Conservation (phyloP, 2,329 filamentous ascomycete genomes). For the Microcyclosporella mali region DNA sequence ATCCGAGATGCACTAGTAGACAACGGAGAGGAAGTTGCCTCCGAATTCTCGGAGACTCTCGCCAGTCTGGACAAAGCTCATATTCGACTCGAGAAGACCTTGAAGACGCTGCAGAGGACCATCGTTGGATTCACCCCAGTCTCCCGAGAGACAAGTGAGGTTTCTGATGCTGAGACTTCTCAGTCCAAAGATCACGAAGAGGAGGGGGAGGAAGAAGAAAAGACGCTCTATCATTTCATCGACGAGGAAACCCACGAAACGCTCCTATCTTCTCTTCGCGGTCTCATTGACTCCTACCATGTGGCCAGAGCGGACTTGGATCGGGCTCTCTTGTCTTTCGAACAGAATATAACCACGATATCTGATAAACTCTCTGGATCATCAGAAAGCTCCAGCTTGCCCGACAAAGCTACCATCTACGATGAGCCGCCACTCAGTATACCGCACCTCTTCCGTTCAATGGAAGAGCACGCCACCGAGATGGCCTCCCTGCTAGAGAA, state of each 20-base stretch:
- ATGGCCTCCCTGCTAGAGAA: conserved; percentile 78
- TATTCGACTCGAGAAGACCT: conserved; percentile 57
- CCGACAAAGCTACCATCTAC: conserved; percentile 29
- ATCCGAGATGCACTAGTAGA: conserved; percentile 39
- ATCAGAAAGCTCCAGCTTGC: conserved; percentile 11
- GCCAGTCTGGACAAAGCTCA: conserved; percentile 58
- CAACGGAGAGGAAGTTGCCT: conserved; percentile 37
- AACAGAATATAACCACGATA: conserved; percentile 50
- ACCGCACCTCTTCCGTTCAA: conserved; percentile 42
- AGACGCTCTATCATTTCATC: conserved; percentile 68
- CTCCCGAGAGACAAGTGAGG: conserved; percentile 31
- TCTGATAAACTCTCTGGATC: conserved; percentile 9
- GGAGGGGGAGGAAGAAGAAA: conserved; percentile 33
- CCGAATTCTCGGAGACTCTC: conserved; percentile 39
- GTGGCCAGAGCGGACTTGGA: conserved; percentile 56
- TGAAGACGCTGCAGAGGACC: conserved; percentile 58
- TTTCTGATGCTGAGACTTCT: conserved; percentile 5
- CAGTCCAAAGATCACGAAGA: conserved; percentile 2
- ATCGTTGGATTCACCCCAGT: conserved; percentile 60
- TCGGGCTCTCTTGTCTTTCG: conserved; percentile 58
- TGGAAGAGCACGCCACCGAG: conserved; percentile 69
- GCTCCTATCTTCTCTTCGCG: conserved; percentile 61
- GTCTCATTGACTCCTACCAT: conserved; percentile 65
- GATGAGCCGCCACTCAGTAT: conserved; percentile 31
- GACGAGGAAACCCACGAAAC: conserved; percentile 63